A percentile compares a stretch with the other conserved stretches of the same genome.
These are phyloP conservation scores for Pseudonitzschia multiseries DNA, from an alignment of 108 stramenopile genomes.

Conservation along the genomic window DNA sequence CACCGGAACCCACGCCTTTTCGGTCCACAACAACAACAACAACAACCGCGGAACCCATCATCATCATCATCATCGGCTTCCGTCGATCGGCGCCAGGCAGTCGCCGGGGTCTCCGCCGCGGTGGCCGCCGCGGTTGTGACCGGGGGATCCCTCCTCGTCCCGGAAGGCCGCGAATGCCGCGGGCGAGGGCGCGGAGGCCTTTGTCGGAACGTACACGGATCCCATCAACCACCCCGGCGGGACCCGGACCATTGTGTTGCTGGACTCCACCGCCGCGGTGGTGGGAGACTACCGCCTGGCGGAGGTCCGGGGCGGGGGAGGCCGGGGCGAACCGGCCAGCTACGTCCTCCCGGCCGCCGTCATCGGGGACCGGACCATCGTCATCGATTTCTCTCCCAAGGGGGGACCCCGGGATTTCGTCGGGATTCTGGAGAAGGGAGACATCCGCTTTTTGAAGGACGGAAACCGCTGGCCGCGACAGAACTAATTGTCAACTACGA, in stretches of 20 bases:
- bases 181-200: not conserved
- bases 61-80: not conserved
- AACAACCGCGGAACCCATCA: too few species aligned
- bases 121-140: not conserved
- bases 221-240: constrained; percentile 68
- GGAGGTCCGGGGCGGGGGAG: constrained; percentile 49
- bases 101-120: not conserved
- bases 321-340: constrained; percentile 48
- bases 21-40: too few species aligned
- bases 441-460: constrained; percentile 50
- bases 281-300: constrained; percentile 55
- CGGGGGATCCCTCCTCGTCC: not conserved
- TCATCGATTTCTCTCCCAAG: constrained; percentile 59
- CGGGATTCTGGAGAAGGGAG: constrained; percentile 54
- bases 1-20: not conserved
- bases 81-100: not conserved
- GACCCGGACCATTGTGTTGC: constrained; percentile 43
- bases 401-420: constrained; percentile 53
- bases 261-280: constrained; percentile 17
- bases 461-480: constrained; percentile 57
- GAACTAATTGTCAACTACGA: too few species aligned
- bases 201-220: constrained; percentile 51
- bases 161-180: not conserved
- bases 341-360: constrained; percentile 52
- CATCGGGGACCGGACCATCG: constrained; percentile 52